Conservation (phyloP, 78 protist genomes). For the Cavenderia fasciculata region DNA sequence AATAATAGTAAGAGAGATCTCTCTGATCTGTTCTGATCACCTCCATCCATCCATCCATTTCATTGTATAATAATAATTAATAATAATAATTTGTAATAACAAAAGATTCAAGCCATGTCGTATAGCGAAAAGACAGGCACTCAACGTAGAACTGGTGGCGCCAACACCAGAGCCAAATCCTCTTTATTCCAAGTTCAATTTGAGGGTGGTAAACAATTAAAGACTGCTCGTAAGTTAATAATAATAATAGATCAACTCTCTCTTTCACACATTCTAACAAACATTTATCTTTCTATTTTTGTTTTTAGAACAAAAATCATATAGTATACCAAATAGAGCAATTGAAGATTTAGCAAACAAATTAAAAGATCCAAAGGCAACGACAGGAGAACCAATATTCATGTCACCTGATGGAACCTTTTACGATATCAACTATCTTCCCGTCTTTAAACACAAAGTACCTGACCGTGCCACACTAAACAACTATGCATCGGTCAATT, state of each 20-base stretch:
- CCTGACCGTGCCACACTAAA: conserved; percentile 2
- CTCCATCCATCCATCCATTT: too few species aligned
- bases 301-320: conserved; percentile 36
- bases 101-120: too few species aligned
- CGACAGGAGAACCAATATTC: conserved; percentile 50
- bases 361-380: neutral
- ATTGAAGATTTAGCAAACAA: conserved; percentile 16
- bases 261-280: neutral
- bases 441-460: conserved; percentile 31
- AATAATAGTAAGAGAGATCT: too few species aligned
- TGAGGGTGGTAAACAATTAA: conserved; percentile 19
- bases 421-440: conserved; percentile 65
- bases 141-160: conserved; percentile 5
- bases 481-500: neutral
- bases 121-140: neutral
- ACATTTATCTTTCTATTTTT: neutral
- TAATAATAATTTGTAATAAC: too few species aligned
- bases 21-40: too few species aligned
- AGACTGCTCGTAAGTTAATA: conserved; percentile 49
- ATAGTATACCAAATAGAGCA: conserved; percentile 34
- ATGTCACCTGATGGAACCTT: conserved; percentile 54
- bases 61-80: too few species aligned
- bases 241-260: neutral
- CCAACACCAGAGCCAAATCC: neutral
- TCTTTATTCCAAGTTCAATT: conserved; percentile 21